Conservation (phyloP, 2,329 filamentous ascomycete species). For the Neofusicoccum sp. region DNA sequence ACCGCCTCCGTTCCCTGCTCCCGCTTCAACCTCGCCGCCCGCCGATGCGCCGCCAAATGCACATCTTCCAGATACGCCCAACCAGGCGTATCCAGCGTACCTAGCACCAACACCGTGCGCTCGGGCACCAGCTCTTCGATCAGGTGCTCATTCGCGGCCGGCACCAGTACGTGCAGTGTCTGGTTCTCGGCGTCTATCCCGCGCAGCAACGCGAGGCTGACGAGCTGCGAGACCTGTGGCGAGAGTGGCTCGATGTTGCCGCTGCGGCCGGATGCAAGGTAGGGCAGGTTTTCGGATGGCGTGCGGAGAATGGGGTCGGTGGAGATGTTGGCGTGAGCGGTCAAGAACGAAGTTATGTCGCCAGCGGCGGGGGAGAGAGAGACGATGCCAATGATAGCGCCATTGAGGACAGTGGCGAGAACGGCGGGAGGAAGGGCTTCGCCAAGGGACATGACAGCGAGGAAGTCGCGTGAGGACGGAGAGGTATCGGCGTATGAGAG, state of each 20-base stretch:
- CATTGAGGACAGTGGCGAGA: slow-evolving; percentile 68
- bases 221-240: slow-evolving; percentile 59
- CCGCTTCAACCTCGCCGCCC: neutral
- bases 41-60: slow-evolving; percentile 22
- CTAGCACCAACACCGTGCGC: slow-evolving; percentile 36
- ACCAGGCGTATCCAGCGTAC: slow-evolving; percentile 35
- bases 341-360: slow-evolving; percentile 36
- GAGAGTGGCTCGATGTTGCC: slow-evolving; percentile 54
- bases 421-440: slow-evolving; percentile 62
- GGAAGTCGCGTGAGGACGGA: slow-evolving; percentile 53
- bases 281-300: slow-evolving; percentile 59
- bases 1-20: neutral
- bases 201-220: slow-evolving; percentile 70
- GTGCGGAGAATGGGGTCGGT: slow-evolving; percentile 26
- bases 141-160: slow-evolving; percentile 46
- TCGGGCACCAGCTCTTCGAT: slow-evolving; percentile 29
- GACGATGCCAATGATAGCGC: slow-evolving; percentile 69
- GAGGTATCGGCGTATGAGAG: slow-evolving; percentile 59
- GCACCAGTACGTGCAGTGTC: slow-evolving; percentile 67
- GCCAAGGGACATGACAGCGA: slow-evolving; percentile 70
- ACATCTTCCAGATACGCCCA: slow-evolving; percentile 41
- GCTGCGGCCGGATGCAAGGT: slow-evolving; percentile 58
- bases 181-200: slow-evolving; percentile 62
- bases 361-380: slow-evolving; percentile 47
- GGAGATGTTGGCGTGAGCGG: slow-evolving; percentile 31